Conservation (phyloP, 805 yeast species). For the Yarrowia bubula region DNA sequence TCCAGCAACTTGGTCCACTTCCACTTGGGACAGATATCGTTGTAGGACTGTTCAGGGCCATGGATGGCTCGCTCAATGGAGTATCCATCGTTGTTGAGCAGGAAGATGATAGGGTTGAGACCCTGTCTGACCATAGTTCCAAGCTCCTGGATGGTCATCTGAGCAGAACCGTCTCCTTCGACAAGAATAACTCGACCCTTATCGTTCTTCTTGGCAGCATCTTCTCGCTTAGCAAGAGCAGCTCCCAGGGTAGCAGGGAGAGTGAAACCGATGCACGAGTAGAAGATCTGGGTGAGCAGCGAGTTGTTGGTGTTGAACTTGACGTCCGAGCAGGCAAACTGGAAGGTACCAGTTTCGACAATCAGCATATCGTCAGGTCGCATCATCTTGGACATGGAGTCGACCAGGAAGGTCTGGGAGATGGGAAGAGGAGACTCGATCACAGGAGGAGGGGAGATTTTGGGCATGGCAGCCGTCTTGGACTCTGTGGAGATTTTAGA, state of each 20-base stretch:
- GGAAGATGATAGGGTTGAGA: constrained; percentile 64
- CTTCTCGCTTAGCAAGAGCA: constrained; percentile 59
- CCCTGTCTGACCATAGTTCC: constrained; percentile 60
- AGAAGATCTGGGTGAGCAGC: constrained; percentile 62
- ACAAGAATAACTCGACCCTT: constrained; percentile 62
- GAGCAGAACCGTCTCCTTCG: constrained; percentile 94
- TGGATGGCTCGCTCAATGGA: constrained; percentile 84
- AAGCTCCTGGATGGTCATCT: constrained; percentile 87
- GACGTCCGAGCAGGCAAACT: constrained; percentile 71
- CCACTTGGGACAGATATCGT: constrained; percentile 82
- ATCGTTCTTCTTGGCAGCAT: constrained; percentile 34
- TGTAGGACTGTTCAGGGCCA: constrained; percentile 74
- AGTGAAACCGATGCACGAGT: constrained; percentile 85
- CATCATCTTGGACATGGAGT: constrained; percentile 46
- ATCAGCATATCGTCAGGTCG: constrained; percentile 68
- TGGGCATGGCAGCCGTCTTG: constrained; percentile 34
- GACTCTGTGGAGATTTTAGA: constrained; percentile 34
- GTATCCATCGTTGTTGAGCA: constrained; percentile 84
- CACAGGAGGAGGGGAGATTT: constrained; percentile 36
- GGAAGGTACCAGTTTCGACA: constrained; percentile 79
- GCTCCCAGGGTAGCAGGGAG: constrained; percentile 85
- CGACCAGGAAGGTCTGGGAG: constrained; percentile 47
- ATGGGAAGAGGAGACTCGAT: constrained; percentile 32
- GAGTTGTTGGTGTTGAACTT: constrained; percentile 55
- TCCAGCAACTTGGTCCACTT: constrained; percentile 69